Percentiles rank a stretch among this genome's conserved stretches.
phyloP scores from a whole-genome alignment of 306 rosid genomes.

The Casuarina glauca region DNA sequence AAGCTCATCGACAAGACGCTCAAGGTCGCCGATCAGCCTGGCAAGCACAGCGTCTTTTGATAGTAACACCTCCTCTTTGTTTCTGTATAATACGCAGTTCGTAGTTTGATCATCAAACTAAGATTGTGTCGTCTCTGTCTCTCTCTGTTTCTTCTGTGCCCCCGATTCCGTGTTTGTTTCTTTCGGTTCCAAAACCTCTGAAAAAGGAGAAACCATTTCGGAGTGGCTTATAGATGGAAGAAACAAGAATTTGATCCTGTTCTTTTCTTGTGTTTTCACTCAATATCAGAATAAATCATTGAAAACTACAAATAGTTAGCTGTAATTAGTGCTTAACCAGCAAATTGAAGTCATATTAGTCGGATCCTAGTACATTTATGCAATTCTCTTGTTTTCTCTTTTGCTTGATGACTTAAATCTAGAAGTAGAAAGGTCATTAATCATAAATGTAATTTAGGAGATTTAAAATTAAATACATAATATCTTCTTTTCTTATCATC shows the following conservation, averaged over 20 bases:
- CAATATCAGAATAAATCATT: no score
- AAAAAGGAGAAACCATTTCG: conserved; percentile 37
- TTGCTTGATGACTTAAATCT: no score
- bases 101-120: neutral
- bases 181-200: neutral
- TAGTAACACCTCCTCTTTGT: neutral
- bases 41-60: conserved; percentile 33
- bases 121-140: neutral
- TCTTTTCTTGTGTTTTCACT: neutral
- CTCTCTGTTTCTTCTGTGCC: neutral
- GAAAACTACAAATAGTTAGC: no score
- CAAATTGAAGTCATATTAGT: no score
- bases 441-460: no score
- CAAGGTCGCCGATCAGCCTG: conserved; percentile 71
- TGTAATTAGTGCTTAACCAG: no score
- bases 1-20: conserved; percentile 79
- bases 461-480: no score
- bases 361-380: no score
- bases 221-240: conserved; percentile 15
- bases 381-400: no score
- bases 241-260: neutral
- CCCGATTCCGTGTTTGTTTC: conserved; percentile 27
- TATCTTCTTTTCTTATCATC: no score
- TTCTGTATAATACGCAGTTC: neutral
- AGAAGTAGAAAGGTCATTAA: no score